Conservation (phyloP, 108 stramenopile genomes). For the Bacterosira constricta region DNA sequence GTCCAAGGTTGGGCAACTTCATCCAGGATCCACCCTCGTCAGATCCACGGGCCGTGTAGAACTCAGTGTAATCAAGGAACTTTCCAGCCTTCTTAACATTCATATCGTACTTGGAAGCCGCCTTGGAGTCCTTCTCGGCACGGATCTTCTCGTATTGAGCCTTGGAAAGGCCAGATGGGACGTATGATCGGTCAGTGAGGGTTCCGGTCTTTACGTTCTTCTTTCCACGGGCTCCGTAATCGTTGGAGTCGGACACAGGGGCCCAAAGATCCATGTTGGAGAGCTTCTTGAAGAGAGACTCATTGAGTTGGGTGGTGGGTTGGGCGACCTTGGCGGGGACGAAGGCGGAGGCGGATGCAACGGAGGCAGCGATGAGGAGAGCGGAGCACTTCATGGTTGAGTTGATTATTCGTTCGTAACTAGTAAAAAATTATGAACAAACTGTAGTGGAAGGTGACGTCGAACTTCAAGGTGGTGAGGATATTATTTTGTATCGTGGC, state of each 20-base stretch:
- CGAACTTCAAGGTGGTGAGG: too few species aligned
- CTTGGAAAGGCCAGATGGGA: slow-evolving; percentile 73
- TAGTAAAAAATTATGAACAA: too few species aligned
- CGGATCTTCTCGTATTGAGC: slow-evolving; percentile 78
- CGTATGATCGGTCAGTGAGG: slow-evolving; percentile 68
- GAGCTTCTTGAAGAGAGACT: slow-evolving; percentile 57
- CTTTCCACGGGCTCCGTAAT: slow-evolving; percentile 79
- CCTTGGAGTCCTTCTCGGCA: slow-evolving; percentile 57
- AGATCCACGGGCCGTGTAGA: slow-evolving; percentile 79
- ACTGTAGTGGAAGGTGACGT: too few species aligned
- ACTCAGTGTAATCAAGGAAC: slow-evolving; percentile 82
- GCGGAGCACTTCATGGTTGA: slow-evolving; percentile 76
- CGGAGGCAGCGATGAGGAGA: slow-evolving; percentile 60
- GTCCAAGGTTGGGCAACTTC: slow-evolving; percentile 72
- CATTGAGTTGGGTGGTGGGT: slow-evolving; percentile 42
- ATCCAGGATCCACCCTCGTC: slow-evolving; percentile 59
- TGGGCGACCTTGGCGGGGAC: slow-evolving; percentile 56
- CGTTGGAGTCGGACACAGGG: slow-evolving; percentile 63
- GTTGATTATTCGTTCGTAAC: too few species aligned
- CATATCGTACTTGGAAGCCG: slow-evolving; percentile 73
- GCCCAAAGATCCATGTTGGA: slow-evolving; percentile 78
- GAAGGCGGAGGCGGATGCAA: slow-evolving; percentile 79
- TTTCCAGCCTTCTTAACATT: slow-evolving; percentile 86
- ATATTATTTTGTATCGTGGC: too few species aligned
- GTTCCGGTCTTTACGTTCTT: slow-evolving; percentile 68